These are phyloP conservation scores for Huntiella abstrusa DNA, from an alignment of 2,329 filamentous ascomycete genomes.

Conservation along the genomic window DNA sequence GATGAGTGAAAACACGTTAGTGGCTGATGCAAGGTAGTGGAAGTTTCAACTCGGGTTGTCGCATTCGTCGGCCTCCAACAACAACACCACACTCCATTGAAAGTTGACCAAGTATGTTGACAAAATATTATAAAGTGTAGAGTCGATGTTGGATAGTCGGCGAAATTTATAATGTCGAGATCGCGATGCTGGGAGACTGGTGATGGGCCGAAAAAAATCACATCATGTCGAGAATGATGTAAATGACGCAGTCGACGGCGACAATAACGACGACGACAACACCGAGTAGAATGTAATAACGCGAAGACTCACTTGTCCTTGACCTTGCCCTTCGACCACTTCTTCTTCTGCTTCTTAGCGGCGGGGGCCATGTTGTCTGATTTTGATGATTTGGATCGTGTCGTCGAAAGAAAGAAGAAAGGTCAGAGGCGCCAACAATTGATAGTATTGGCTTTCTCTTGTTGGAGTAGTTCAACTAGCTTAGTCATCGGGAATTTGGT, in stretches of 20 bases:
- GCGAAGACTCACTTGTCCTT: conserved; percentile 59
- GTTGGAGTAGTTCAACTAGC: conserved; percentile 6
- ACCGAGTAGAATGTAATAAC: neutral
- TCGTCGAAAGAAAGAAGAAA: conserved; percentile 12
- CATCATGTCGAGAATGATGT: neutral
- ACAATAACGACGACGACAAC: neutral
- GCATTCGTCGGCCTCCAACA: too few species aligned
- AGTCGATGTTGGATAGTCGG: neutral
- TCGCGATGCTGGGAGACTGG: neutral
- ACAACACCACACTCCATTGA: too few species aligned
- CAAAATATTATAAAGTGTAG: too few species aligned
- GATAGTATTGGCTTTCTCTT: conserved; percentile 12
- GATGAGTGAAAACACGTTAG: conserved; percentile 4
- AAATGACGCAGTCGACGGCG: neutral
- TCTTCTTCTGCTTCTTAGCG: conserved; percentile 34
- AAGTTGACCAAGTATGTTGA: too few species aligned
- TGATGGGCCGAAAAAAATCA: neutral
- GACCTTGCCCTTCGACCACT: conserved; percentile 48
- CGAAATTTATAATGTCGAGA: neutral
- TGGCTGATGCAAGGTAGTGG: neutral
- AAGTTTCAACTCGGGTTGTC: too few species aligned
- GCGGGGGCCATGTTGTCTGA: conserved; percentile 28
- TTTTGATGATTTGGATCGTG: conserved; percentile 15
- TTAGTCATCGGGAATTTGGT: conserved; percentile 11
- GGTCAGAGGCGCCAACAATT: conserved; percentile 9